phyloP scores from a whole-genome alignment of 352 stramenopile species.

The Blastocystis sp. region DNA sequence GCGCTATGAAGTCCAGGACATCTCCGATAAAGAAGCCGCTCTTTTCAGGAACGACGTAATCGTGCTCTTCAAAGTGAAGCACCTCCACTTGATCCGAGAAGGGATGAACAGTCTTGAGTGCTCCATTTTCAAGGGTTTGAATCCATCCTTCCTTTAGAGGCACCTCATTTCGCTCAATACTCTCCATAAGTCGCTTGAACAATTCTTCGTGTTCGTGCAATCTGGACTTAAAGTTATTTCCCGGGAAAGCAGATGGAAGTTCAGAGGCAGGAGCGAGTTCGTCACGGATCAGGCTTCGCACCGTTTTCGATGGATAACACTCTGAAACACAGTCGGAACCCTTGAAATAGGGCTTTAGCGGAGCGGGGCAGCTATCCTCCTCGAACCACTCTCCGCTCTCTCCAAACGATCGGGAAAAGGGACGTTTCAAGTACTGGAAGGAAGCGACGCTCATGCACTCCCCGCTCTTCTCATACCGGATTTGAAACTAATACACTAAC shows the following conservation, averaged over 20 bases:
- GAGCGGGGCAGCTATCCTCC: slow-evolving; percentile 10
- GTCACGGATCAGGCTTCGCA: neutral
- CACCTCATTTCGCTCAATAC: neutral
- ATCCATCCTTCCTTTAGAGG: neutral
- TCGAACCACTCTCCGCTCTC: slow-evolving; percentile 14
- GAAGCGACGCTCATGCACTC: neutral
- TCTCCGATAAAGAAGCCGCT: slow-evolving; percentile 34
- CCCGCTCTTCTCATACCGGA: neutral
- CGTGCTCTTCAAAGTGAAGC: neutral
- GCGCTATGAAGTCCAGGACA: slow-evolving; percentile 45
- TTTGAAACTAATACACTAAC: neutral
- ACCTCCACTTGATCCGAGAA: slow-evolving; percentile 8
- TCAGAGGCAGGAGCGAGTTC: neutral
- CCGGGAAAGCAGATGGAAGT: too few relatives aligned
- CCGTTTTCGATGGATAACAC: neutral
- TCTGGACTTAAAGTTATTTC: too few relatives aligned
- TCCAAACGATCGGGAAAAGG: slow-evolving; percentile 17
- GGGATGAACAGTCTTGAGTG: neutral
- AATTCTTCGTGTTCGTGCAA: too few relatives aligned
- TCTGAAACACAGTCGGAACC: slow-evolving; percentile 14
- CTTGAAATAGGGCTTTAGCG: slow-evolving; percentile 56
- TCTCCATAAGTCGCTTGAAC: too few relatives aligned
- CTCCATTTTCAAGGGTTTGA: neutral
- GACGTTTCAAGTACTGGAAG: slow-evolving; percentile 19
- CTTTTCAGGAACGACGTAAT: slow-evolving; percentile 8